Evolutionary conservation across 768 basidiomycete species (phyloP), one percentile per base, ranked within the genome.

Genomic region (Lanmaoa pseudosensibilis): DNA sequence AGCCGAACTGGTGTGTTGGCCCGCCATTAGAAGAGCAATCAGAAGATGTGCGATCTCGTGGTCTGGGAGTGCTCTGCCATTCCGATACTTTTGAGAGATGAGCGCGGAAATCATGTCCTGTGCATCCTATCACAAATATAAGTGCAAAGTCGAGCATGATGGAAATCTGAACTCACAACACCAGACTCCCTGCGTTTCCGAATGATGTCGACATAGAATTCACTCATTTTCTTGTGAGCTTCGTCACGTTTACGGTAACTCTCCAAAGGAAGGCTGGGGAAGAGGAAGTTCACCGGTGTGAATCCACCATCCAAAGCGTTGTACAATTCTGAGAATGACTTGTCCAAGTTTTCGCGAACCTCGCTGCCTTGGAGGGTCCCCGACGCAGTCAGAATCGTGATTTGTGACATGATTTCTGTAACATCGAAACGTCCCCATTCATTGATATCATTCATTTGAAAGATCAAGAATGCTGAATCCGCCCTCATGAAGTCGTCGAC

Each of bases 11-110:
- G 97, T 99, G 74, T 99, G 97, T 75, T 99, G 97, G 38, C 97
- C 97, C 43, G 97, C 97, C 97, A 99, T 98, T 60, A 99, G 86
- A 45, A 99, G 83, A 16, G 97, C 97, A 66, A 98, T 99, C 88
- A 99, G 86, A 69, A 99, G 95, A 69, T 98, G 97, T 0, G 97
- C 94, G 57, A 98, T 89, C 72, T 98, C 93, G 62, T 90, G 87
- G 68, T 99, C 94, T 58, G 79, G 81, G 39, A 98, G 80, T 2
- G 79, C 68, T 44, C 81, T 78, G 54, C 97, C 97, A 63, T 83
- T 80, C 60, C 90, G 89, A 75, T 99, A 98, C 49, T 77, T 82
- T 69, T 94, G 90, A 58, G 85, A 80, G 73, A 87, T 81, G 19
- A 99, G 83, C 2, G 95, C 87, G 15, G 88, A 82, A 65, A 98